Percentiles rank a stretch among this genome's conserved stretches.
These are phyloP conservation scores for Alternaria sp. DNA, from an alignment of 2,329 filamentous ascomycete genomes.

Conservation along the genomic window DNA sequence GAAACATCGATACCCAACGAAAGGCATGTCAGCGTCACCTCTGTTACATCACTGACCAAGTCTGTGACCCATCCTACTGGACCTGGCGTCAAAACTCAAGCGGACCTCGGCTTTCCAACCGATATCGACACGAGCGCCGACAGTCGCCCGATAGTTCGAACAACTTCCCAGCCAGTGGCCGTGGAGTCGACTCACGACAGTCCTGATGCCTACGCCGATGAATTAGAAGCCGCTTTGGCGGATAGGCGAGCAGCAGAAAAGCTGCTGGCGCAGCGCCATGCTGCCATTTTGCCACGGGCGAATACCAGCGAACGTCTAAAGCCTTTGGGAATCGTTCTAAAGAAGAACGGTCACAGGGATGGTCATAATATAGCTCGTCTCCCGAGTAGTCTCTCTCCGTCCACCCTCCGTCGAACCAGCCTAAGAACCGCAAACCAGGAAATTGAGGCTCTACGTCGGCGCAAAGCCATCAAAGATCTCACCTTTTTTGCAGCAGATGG, in stretches of 20 bases:
- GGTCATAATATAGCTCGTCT: neutral
- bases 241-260: slow-evolving; percentile 12
- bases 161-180: neutral
- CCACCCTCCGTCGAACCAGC: neutral
- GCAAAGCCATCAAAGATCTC: slow-evolving; percentile 9
- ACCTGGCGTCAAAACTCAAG: neutral
- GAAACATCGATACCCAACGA: neutral
- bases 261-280: slow-evolving; percentile 13
- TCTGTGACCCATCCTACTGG: neutral
- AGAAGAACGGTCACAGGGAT: neutral
- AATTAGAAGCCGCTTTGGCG: neutral
- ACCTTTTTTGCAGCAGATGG: slow-evolving; percentile 9
- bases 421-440: slow-evolving; percentile 5
- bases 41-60: neutral
- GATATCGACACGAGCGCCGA: neutral
- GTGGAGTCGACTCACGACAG: neutral
- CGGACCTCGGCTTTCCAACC: neutral
- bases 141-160: neutral
- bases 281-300: slow-evolving; percentile 7
- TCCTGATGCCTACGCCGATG: neutral
- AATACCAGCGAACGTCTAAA: neutral
- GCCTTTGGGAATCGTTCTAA: neutral
- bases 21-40: neutral
- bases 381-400: neutral
- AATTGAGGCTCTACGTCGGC: slow-evolving; percentile 9